These are phyloP conservation scores for Elongisporangium anandrum DNA, from an alignment of 352 stramenopile genomes.

Conservation along the genomic window DNA sequence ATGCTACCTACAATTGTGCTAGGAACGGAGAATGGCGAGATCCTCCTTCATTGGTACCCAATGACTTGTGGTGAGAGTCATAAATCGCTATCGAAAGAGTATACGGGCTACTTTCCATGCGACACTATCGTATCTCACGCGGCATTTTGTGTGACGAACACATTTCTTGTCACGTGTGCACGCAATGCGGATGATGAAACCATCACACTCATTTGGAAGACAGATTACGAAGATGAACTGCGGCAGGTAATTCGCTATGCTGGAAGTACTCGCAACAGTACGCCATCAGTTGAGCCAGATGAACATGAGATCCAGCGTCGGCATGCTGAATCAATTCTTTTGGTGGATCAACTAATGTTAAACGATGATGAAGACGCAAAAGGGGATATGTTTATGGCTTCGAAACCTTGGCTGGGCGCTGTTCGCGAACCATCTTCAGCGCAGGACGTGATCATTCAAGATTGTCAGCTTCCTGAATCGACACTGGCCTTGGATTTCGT, in stretches of 20 bases:
- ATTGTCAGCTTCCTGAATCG: background rate
- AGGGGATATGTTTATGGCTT: slow-evolving; percentile 60
- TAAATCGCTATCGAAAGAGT: slow-evolving; percentile 51
- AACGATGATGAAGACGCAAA: slow-evolving; percentile 7
- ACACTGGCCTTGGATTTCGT: slow-evolving; percentile 49
- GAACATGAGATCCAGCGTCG: background rate
- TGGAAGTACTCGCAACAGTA: background rate
- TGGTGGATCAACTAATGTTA: slow-evolving; percentile 1
- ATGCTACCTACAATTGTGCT: slow-evolving; percentile 40
- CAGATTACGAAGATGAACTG: slow-evolving; percentile 70
- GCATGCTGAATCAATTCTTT: background rate
- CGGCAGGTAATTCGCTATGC: slow-evolving; percentile 23
- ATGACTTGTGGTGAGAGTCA: slow-evolving; percentile 29
- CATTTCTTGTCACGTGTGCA: slow-evolving; percentile 47
- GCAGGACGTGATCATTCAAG: too few relatives aligned
- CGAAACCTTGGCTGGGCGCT: slow-evolving; percentile 61
- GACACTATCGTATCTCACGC: slow-evolving; percentile 37
- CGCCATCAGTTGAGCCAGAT: background rate
- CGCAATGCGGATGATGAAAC: slow-evolving; percentile 23
- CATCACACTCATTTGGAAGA: slow-evolving; percentile 65
- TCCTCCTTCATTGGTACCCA: slow-evolving; percentile 74
- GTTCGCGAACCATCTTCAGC: slow-evolving; percentile 30
- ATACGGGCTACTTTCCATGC: slow-evolving; percentile 36
- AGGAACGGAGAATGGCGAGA: slow-evolving; percentile 38
- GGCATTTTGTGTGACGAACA: slow-evolving; percentile 49